Percentiles rank a stretch among this genome's conserved stretches.
Evolutionary conservation across 768 basidiomycete species (phyloP).

Genomic region (Lanmaoa pseudosensibilis): DNA sequence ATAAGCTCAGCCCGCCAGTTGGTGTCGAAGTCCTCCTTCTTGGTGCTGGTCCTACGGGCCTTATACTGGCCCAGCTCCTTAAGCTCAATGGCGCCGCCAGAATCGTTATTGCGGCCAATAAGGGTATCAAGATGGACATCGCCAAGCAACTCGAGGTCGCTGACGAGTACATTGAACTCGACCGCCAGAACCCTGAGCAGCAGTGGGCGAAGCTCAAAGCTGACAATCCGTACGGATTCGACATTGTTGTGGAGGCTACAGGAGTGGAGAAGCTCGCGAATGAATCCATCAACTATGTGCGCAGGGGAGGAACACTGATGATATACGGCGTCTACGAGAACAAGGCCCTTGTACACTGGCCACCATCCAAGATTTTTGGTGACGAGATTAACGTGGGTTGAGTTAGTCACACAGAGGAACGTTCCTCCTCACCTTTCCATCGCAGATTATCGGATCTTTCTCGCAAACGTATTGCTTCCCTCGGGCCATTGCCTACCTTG

Average conservation of each 20-base stretch:
- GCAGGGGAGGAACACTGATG: constrained; percentile 81
- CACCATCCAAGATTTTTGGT: constrained; percentile 76
- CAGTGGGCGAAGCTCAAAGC: constrained; percentile 83
- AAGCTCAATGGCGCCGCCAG: constrained; percentile 82
- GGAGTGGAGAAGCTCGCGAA: constrained; percentile 88
- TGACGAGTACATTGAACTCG: constrained; percentile 86
- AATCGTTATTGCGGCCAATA: constrained; percentile 85
- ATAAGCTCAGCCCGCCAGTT: constrained; percentile 80
- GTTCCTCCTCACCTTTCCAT: not conserved
- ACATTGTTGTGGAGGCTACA: constrained; percentile 79
- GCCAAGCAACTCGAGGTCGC: constrained; percentile 76
- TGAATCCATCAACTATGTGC: constrained; percentile 86
- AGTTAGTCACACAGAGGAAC: not conserved
- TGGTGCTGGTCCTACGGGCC: constrained; percentile 91
- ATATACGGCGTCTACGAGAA: constrained; percentile 91
- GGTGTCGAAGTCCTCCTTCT: constrained; percentile 83
- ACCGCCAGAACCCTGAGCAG: constrained; percentile 65
- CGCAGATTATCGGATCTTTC: constrained; percentile 86
- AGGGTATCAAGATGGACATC: constrained; percentile 88
- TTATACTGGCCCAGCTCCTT: constrained; percentile 84
- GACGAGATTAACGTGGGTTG: constrained; percentile 61
- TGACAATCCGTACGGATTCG: constrained; percentile 85
- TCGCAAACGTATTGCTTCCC: constrained; percentile 90
- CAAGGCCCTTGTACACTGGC: constrained; percentile 81
- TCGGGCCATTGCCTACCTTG: constrained; percentile 85